Conservation (phyloP, 2,329 filamentous ascomycete species). For the Neonectria coccinea region DNA sequence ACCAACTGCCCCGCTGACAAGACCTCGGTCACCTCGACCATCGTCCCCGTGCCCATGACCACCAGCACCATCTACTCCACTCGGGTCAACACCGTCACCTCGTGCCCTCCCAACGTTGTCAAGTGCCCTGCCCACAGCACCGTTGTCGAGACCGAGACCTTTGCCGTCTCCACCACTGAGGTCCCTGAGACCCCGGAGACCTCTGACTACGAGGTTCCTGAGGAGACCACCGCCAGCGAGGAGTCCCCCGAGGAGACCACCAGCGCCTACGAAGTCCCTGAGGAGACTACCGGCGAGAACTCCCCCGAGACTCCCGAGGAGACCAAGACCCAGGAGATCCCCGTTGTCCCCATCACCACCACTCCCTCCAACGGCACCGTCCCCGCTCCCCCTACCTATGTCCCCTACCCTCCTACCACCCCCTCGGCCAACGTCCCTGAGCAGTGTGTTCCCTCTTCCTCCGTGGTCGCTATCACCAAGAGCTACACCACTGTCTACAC, state of each 20-base stretch:
- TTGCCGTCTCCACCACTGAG: slow-evolving; percentile 53
- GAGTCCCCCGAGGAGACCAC: slow-evolving; percentile 21
- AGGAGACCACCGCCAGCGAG: slow-evolving; percentile 12
- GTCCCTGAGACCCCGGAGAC: slow-evolving; percentile 35
- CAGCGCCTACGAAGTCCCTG: slow-evolving; percentile 13
- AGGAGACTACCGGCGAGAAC: slow-evolving; percentile 33
- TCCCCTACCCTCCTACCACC: slow-evolving; percentile 34
- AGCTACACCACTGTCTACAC: slow-evolving; percentile 67
- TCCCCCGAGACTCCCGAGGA: slow-evolving; percentile 26
- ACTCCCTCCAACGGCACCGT: slow-evolving; percentile 25
- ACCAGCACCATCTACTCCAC: slow-evolving; percentile 69
- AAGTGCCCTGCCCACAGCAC: slow-evolving; percentile 67
- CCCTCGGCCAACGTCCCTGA: slow-evolving; percentile 31
- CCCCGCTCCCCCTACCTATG: slow-evolving; percentile 1
- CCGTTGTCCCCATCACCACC: slow-evolving; percentile 29
- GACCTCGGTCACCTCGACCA: slow-evolving; percentile 38
- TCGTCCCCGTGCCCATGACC: slow-evolving; percentile 57
- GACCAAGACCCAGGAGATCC: slow-evolving; percentile 24
- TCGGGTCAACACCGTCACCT: slow-evolving; percentile 71
- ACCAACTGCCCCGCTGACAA: slow-evolving; percentile 45
- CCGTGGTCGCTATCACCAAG: slow-evolving; percentile 66
- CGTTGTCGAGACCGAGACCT: slow-evolving; percentile 52
- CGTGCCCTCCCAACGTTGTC: slow-evolving; percentile 69
- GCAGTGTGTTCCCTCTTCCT: slow-evolving; percentile 46
- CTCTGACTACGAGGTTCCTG: not conserved